Base-by-base conservation (phyloP, 345 rosid genomes). In the Barbarea vulgaris region DNA sequence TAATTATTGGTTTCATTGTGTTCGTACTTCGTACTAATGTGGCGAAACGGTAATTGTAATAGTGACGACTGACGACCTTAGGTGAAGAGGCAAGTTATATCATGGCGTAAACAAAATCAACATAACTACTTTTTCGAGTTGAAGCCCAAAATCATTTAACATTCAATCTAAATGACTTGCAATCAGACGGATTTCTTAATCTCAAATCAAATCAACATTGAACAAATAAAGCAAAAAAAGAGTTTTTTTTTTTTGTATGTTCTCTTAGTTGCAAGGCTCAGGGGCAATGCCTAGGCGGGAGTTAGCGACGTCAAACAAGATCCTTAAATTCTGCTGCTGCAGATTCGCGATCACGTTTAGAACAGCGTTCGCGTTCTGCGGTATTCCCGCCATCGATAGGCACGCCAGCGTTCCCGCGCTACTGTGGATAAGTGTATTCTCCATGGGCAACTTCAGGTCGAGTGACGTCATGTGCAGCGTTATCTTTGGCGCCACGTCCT, bases 261-360 rank as follows among this genome's bases (percentile, higher is more conserved):
- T 24, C 4, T 59, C n/a, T 75, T 84, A 89, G 86, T 93, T 89
- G 61, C 98, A 91, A 4, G 85, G 68, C 84, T 91, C 98, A 63
- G 89, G 85, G 42, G 91, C 88, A 73, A 93, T 89, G 41, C 98
- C 98, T 74, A 93, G 2, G 33, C 84, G 85, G 34, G 98, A 93
- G 67, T 93, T 91, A 34, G 87, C 54, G 3, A 80, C 82, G 46
- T 91, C 97, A 75, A 85, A 91, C 86, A 93, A 33, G 41, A 93
- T 82, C 86, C 98, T 87, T 3, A 81, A 69, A 42, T 91, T 93
- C 83, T 91, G 96, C 81, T 93, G 98, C 83, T 93, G 98, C 62
- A 91, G 84, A 80, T 84, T 93, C 25, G 98, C 98, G 59, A 93
- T 87, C 46, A 91, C 87, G 72, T 93, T 93, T 77, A 93, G 41